phyloP scores from a whole-genome alignment of 1,139 yeast genomes.

The Nadsonia starkeyi-henricii region DNA sequence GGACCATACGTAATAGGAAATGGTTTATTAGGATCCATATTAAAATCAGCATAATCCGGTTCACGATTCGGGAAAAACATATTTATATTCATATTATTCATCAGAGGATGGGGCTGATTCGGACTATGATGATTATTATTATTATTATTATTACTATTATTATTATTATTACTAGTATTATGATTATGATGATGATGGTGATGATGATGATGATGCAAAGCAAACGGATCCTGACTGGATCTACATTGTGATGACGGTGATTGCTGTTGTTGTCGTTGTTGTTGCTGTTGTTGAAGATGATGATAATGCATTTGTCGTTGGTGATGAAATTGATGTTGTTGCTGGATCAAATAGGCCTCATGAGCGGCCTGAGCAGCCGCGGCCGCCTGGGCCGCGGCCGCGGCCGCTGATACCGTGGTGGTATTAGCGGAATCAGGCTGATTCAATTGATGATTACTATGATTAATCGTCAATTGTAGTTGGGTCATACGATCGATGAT shows the following conservation, averaged over 20 bases:
- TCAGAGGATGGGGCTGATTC: background rate
- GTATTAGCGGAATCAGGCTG: background rate
- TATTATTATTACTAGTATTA: too few species aligned
- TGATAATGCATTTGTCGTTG: background rate
- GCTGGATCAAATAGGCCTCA: background rate
- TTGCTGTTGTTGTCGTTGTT: background rate
- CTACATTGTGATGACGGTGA: background rate
- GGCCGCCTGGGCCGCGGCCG: too few species aligned
- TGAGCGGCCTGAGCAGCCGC: too few species aligned
- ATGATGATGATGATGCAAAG: background rate
- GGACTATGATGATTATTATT: slow-evolving; percentile 1
- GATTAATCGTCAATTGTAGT: background rate
- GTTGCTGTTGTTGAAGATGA: background rate
- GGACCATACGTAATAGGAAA: slow-evolving; percentile 1
- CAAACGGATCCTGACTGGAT: background rate
- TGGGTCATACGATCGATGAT: background rate
- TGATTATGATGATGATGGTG: background rate
- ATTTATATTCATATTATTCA: too few species aligned
- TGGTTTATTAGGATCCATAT: slow-evolving; percentile 1
- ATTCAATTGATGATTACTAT: background rate
- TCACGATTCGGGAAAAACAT: slow-evolving; percentile 2
- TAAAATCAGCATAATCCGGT: slow-evolving; percentile 3
- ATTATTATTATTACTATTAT: too few species aligned
- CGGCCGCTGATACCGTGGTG: background rate
- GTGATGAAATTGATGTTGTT: background rate